phyloP scores from a whole-genome alignment of 2,329 filamentous ascomycete genomes.

The Diaporthe sp. region DNA sequence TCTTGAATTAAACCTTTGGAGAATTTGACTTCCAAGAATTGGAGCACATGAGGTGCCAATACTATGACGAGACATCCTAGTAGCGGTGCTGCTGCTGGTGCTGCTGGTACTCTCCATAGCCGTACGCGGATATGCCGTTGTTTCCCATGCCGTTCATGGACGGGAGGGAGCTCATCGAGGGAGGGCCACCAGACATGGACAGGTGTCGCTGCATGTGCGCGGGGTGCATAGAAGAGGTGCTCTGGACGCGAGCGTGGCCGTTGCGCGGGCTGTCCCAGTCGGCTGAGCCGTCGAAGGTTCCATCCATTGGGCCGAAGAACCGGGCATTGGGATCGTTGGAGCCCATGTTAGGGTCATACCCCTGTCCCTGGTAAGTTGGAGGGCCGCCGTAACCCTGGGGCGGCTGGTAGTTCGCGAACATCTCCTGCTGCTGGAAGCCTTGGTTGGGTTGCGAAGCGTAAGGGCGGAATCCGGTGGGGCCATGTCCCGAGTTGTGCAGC shows the following conservation, averaged over 20 bases:
- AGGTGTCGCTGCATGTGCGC: constrained; percentile 28
- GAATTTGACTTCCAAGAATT: not conserved
- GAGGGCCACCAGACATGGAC: constrained; percentile 33
- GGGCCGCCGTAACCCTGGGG: constrained; percentile 36
- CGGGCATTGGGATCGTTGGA: constrained; percentile 3
- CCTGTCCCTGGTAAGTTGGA: constrained; percentile 32
- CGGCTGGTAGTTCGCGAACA: constrained; percentile 34
- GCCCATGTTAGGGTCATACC: constrained; percentile 23
- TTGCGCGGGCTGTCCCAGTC: constrained; percentile 33
- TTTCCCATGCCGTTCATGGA: constrained; percentile 38
- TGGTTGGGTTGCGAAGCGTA: constrained; percentile 28
- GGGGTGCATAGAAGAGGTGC: constrained; percentile 32
- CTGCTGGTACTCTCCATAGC: constrained; percentile 20
- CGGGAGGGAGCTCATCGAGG: constrained; percentile 31
- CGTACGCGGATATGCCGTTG: constrained; percentile 1
- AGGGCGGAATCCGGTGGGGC: constrained; percentile 34
- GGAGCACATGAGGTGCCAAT: not conserved
- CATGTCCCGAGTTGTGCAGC: constrained; percentile 33
- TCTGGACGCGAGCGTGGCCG: constrained; percentile 39
- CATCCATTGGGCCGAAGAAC: constrained; percentile 25
- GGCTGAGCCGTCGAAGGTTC: constrained; percentile 17
- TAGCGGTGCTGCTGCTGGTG: constrained; percentile 33
- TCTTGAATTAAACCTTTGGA: not conserved
- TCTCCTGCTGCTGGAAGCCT: constrained; percentile 35
- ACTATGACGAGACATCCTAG: not conserved